Conservation (phyloP, 768 basidiomycete species). For the Mycena chlorophos region DNA sequence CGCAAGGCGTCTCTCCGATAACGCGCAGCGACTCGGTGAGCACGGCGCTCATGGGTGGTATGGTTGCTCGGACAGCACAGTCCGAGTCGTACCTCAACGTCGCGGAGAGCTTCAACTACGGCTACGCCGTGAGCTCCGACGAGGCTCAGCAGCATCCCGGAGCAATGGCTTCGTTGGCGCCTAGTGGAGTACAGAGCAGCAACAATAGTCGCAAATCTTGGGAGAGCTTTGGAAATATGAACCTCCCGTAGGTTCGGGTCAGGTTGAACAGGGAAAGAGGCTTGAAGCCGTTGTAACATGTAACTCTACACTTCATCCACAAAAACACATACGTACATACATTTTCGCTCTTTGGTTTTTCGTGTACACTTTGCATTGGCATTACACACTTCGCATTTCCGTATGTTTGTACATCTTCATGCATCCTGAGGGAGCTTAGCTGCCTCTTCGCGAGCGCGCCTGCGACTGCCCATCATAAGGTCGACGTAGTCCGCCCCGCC, state of each 20-base stretch:
- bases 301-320: neutral
- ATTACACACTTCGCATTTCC: neutral
- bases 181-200: constrained; percentile 8
- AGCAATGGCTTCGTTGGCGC: neutral
- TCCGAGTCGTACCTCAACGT: constrained; percentile 12
- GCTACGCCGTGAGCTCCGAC: constrained; percentile 1
- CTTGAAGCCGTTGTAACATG: constrained; percentile 7
- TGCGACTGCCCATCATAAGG: constrained; percentile 68
- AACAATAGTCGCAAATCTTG: no score
- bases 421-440: constrained; percentile 51
- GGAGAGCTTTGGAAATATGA: constrained; percentile 15
- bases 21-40: constrained; percentile 11
- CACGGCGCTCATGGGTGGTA: constrained; percentile 1
- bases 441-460: constrained; percentile 66
- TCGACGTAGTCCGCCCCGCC: constrained; percentile 79
- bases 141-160: neutral
- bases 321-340: neutral
- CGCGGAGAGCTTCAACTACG: constrained; percentile 2
- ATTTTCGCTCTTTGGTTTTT: neutral
- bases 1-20: neutral
- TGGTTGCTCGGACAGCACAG: constrained; percentile 1
- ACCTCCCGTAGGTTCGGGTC: no score
- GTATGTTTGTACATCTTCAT: neutral
- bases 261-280: constrained; percentile 1
- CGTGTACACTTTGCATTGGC: neutral